A percentile compares a stretch with the other conserved stretches of the same genome.
These are phyloP conservation scores for Juglanconis sp. DNA, from an alignment of 2,329 filamentous ascomycete genomes.

Conservation along the genomic window DNA sequence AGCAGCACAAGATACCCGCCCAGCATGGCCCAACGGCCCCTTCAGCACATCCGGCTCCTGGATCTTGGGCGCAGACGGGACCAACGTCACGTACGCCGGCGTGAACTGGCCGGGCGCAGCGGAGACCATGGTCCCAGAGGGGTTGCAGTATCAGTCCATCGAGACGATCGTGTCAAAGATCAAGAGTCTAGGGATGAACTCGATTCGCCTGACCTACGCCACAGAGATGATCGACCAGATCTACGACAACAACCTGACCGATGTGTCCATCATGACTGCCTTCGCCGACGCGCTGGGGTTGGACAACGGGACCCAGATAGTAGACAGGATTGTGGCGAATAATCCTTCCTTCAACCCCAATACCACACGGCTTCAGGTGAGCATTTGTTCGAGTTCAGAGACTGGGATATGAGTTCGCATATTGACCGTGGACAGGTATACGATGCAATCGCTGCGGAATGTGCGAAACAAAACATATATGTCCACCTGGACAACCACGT, in stretches of 20 bases:
- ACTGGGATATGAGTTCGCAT: not conserved
- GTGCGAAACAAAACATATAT: conserved; percentile 52
- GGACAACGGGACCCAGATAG: conserved; percentile 49
- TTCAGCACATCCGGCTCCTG: conserved; percentile 39
- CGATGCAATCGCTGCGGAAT: conserved; percentile 60
- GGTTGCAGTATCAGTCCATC: conserved; percentile 59
- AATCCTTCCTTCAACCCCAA: conserved; percentile 54
- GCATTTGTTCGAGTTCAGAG: not conserved
- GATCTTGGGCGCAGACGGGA: conserved; percentile 40
- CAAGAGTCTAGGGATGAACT: conserved; percentile 60
- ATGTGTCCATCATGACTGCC: conserved; percentile 43
- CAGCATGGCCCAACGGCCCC: conserved; percentile 40
- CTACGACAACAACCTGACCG: conserved; percentile 43
- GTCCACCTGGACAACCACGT: conserved; percentile 62
- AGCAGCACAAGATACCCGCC: not conserved
- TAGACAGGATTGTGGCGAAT: conserved; percentile 49
- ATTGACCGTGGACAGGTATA: conserved; percentile 37
- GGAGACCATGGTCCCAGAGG: conserved; percentile 64
- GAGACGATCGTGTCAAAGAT: conserved; percentile 51
- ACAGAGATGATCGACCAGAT: conserved; percentile 63
- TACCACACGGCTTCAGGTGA: conserved; percentile 52
- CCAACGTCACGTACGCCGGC: conserved; percentile 49
- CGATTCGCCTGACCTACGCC: conserved; percentile 60
- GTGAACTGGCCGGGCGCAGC: conserved; percentile 61
- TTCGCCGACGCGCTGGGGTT: conserved; percentile 46